Conservation (phyloP, 768 basidiomycete species). For the Hysterangium stoloniferum region DNA sequence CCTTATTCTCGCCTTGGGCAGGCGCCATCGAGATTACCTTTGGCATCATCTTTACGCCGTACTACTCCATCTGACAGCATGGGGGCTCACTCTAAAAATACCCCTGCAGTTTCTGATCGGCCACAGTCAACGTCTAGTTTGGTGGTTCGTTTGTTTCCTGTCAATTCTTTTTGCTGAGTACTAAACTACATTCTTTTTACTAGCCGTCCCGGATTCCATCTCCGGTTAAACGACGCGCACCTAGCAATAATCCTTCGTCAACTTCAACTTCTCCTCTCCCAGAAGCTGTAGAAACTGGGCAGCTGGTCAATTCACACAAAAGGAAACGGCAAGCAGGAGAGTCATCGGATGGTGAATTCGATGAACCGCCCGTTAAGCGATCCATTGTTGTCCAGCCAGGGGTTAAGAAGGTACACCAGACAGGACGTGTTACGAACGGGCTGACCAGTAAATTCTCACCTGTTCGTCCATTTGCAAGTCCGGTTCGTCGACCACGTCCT, state of each 20-base stretch:
- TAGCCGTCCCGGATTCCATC: slow-evolving; percentile 12
- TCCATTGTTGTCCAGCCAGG: not conserved
- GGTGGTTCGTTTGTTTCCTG: not conserved
- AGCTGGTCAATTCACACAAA: not conserved
- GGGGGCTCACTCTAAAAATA: not conserved
- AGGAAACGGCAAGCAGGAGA: slow-evolving; percentile 2
- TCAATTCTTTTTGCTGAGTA: not conserved
- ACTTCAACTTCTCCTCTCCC: not conserved
- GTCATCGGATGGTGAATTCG: slow-evolving; percentile 1
- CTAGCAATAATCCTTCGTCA: not conserved
- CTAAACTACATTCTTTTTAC: not conserved
- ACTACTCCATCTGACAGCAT: not conserved
- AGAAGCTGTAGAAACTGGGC: not conserved
- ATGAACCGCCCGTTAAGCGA: slow-evolving; percentile 7
- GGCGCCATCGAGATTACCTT: not conserved
- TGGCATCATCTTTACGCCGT: not conserved
- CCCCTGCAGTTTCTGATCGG: not conserved
- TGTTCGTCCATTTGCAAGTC: not conserved
- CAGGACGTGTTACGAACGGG: not conserved
- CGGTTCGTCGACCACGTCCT: not conserved
- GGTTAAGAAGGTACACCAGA: not conserved
- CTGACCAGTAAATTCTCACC: not conserved
- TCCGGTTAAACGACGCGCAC: not conserved
- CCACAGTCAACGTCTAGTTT: not conserved
- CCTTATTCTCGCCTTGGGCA: not conserved